A percentile compares a stretch with the other conserved stretches of the same genome.
Conservation (phyloP, 179 eudicot genomes). For the Drosera spatulata region DNA sequence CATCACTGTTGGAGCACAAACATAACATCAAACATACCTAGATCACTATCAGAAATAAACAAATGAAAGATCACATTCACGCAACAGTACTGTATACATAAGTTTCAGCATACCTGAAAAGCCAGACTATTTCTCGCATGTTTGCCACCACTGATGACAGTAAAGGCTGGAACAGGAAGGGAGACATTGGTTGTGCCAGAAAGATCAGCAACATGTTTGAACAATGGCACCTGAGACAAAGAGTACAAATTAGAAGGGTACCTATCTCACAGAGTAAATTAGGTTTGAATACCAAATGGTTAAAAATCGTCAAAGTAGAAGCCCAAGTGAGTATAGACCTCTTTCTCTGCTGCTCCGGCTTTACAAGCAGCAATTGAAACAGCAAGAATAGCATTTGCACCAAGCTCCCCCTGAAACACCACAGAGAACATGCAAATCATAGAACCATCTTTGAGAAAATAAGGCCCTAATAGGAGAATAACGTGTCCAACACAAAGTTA, state of each 20-base stretch:
- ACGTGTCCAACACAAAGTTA: too few relatives aligned
- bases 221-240: conserved; percentile 72
- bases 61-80: too few relatives aligned
- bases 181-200: conserved; percentile 51
- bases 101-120: conserved; percentile 45
- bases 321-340: conserved; percentile 32
- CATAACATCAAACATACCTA: too few relatives aligned
- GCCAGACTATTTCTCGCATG: conserved; percentile 83
- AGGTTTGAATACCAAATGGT: neutral
- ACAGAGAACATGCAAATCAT: neutral
- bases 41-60: too few relatives aligned
- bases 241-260: neutral
- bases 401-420: conserved; percentile 77
- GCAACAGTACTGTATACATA: neutral
- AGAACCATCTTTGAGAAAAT: neutral
- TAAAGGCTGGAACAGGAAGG: conserved; percentile 89
- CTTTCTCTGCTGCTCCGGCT: conserved; percentile 99
- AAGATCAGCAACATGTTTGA: conserved; percentile 89
- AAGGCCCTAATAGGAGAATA: too few relatives aligned
- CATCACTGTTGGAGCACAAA: too few relatives aligned
- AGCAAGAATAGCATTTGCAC: conserved; percentile 92
- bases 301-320: conserved; percentile 6
- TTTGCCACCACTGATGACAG: conserved; percentile 85
- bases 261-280: too few relatives aligned
- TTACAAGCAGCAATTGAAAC: conserved; percentile 98